These are phyloP conservation scores for Acanthamoeba quina DNA, from an alignment of 208 protist genomes.

Conservation along the genomic window DNA sequence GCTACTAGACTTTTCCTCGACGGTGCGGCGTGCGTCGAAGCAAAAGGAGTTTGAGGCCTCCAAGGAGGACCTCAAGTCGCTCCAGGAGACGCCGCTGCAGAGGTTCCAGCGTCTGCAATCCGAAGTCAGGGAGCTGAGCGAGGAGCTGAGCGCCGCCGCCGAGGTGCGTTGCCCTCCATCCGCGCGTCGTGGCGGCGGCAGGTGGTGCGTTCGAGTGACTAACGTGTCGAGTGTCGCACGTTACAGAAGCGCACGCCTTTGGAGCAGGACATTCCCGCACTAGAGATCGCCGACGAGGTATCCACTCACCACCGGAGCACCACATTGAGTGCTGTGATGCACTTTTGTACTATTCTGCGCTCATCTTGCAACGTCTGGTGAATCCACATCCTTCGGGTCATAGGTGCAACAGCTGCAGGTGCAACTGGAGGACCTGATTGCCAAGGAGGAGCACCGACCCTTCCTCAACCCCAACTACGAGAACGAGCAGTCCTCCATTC, in stretches of 20 bases:
- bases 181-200: neutral
- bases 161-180: neutral
- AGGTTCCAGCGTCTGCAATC: conserved; percentile 72
- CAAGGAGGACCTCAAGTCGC: conserved; percentile 28
- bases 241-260: conserved; percentile 44
- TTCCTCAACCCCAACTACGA: conserved; percentile 71
- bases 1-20: conserved; percentile 3
- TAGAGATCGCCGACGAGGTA: conserved; percentile 55
- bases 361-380: neutral
- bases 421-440: conserved; percentile 32
- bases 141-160: conserved; percentile 35
- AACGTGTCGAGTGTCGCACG: neutral
- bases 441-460: conserved; percentile 57
- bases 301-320: neutral
- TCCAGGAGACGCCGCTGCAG: conserved; percentile 69
- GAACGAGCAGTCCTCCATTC: conserved; percentile 45
- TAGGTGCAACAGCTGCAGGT: conserved; percentile 61
- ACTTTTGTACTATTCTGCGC: neutral
- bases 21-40: conserved; percentile 18
- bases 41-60: conserved; percentile 69
- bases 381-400: neutral
- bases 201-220: neutral
- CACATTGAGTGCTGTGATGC: neutral
- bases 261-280: conserved; percentile 67
- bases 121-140: conserved; percentile 70